Base-by-base conservation (phyloP, 2,329 filamentous ascomycete species). In the Thelonectria discophora region DNA sequence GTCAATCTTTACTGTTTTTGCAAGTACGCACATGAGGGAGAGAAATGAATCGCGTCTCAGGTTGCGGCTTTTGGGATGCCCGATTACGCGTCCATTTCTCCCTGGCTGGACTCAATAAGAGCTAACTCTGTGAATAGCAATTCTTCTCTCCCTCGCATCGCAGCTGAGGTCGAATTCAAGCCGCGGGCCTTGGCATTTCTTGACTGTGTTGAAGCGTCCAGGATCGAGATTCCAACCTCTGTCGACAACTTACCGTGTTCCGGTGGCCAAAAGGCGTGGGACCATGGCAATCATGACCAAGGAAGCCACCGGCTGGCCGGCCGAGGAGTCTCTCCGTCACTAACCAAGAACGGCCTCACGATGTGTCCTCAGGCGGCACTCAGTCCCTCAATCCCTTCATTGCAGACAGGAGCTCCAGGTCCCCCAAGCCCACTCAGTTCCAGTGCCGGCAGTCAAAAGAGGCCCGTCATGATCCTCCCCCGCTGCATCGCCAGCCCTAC, bases 361-460 rank as follows among this genome's bases (percentile, higher is more conserved):
- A 37, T 37, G 15, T 12, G 15, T 13, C 34, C 34, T 15, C 11
- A 4, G 7, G 34, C 34, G 34, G 34, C 32, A 4, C 34, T 37
- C 6, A 30, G 27, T 30, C 7, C 27, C 27, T 30, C 27, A 30
- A 10, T 69, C 13, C 68, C 73, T 18, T 67, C 70, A 27, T 27
- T 30, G 27, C 27, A 7, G 27, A 30, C 27, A 30, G 27, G 27
- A 30, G 8, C 27, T 30, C 27, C 27, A 30, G 27, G 9, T 30
- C 27, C 27, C 50, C 40, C 52, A 66, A 70, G 58, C 72, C 74
- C 3, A 75, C 77, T 2, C 74, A 83, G 21, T 69, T 79, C 17
- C 84, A 74, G 34, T 5, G 34, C 15, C 27, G 8, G 27, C 27
- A 30, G 34, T 13, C 34, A 37, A 13, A 37, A 11, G n/a, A 37